Base-by-base conservation (phyloP, 345 rosid species). In the Camelina laxa region DNA sequence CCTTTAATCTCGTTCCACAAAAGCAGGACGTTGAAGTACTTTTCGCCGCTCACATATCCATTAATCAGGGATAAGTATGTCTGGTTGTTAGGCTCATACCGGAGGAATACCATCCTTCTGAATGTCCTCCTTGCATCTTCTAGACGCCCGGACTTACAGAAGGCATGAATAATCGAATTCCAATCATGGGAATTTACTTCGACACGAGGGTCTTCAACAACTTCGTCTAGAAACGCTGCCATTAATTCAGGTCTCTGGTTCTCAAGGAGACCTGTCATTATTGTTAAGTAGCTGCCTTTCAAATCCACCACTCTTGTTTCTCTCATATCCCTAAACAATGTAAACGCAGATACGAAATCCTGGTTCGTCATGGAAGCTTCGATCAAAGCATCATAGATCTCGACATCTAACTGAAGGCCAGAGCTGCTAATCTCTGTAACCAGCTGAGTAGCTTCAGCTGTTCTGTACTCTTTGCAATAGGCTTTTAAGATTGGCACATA, bases 81-180 rank as follows among this genome's bases (percentile, higher is more conserved):
- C 73, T 94, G 98, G 54, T 83, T 86, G 63, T 91, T 94, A 1
- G 95, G 97, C 63, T 88, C 91, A 81, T 83, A 91, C 75, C 81
- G 86, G 56, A 94, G 62, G 77, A 91, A 92, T 38, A 67, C 60
- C 98, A 94, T 94, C 75, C 97, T 91, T 82, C 98, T 87, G 49
- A 92, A 85, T 44, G 97, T 92, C 76, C 97, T 89, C 74, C 86
- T 84, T 15, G 91, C 93, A 84, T 95, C 97, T 78, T 91, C 97
- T 74, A 95, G 54, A 58, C 91, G 79, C 45, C 91, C 92, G 4
- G 92, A 90, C 81, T 95, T 95, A 82, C 96, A 92, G 3, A 92
- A 95, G 54, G 97, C 97, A 35, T 95, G 97, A 78, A 95, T 89
- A 44, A 95, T 95, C 38, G 99, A 92, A 74, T 95, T 95, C 97